Evolutionary conservation across 2,329 filamentous ascomycete genomes (phyloP), one percentile per base, ranked within the genome.

Genomic region (Hirsutella rhossiliensis): DNA sequence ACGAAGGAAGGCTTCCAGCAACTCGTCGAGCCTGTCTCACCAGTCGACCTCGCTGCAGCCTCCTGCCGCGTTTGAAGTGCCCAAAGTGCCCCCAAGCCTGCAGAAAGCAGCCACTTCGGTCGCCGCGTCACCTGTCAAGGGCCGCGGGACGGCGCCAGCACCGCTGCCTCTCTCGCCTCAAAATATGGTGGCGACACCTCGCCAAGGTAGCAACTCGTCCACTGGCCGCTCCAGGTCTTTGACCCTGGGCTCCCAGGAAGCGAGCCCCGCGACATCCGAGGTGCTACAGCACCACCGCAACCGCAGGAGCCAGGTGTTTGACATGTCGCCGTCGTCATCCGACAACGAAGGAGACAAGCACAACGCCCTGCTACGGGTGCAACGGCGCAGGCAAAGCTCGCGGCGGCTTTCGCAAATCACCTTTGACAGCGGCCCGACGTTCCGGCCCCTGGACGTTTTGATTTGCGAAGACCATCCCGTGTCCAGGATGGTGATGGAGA

Each of bases 401-500:
- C 76, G 92, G 18, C 80, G 92, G 41, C 76, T 97, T 57, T 98
- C 92, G 0, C 88, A 94, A 56, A 89, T 97, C 56, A 89, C 82
- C 42, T 72, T 94, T 32, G 76, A 84, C 36, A 88, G 90, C 43
- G 84, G 84, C 0, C 92, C 92, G 3, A 76, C 82, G 31, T 98
- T 96, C 65, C 78, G 92, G 28, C 88, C 92, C 2, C 66, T 98
- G 42, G 92, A 98, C 62, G 84, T 98, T 6, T 72, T 98, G 42
- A 94, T 98, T 42, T 97, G 92, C 59, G 92, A 98, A 65, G 92
- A 98, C 56, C 92, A 98, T 60, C 92, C 92, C 0, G 90, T 98
- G 4, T 95, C 92, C 6, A 79, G 90, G 19, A 81, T 98, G 69
- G 90, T 98, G n/a, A 97, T 98, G 90, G 92, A 98, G 59, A 92